These are phyloP conservation scores for Cystofilobasidium bisporidii DNA, from an alignment of 768 basidiomycete genomes.

Conservation along the genomic window DNA sequence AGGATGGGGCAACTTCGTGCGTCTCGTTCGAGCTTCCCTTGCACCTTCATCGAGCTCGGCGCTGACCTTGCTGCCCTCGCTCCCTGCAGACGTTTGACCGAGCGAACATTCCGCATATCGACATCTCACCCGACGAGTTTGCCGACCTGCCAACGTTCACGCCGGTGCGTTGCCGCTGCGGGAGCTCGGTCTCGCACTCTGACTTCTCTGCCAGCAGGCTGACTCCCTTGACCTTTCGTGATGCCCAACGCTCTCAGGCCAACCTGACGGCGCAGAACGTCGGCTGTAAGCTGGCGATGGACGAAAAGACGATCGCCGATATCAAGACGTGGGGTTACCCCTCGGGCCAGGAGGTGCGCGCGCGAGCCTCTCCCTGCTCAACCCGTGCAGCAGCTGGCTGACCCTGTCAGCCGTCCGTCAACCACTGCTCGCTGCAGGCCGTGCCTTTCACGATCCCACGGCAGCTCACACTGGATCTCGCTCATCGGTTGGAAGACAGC, in stretches of 20 bases:
- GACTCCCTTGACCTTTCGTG: not conserved
- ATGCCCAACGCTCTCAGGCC: not conserved
- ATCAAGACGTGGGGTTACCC: slow-evolving; percentile 2
- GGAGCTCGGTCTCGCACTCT: too few species aligned
- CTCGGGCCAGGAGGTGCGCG: slow-evolving; percentile 1
- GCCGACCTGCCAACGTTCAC: slow-evolving; percentile 1
- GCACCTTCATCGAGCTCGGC: not conserved
- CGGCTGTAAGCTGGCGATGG: not conserved
- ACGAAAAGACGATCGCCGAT: not conserved
- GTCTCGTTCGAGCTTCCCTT: not conserved
- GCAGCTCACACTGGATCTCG: slow-evolving; percentile 17
- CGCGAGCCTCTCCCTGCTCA: not conserved
- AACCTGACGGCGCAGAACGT: not conserved
- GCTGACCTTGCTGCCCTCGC: not conserved
- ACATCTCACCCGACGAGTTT: not conserved
- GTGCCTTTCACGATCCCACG: slow-evolving; percentile 17
- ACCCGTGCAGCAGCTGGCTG: not conserved
- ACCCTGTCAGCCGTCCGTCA: not conserved
- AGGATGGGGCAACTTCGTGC: slow-evolving; percentile 10
- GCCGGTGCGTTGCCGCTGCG: not conserved
- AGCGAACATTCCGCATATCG: not conserved
- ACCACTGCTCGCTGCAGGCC: not conserved
- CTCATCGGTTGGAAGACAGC: not conserved
- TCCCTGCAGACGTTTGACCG: slow-evolving; percentile 4
- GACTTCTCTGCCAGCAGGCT: not conserved